Evolutionary conservation across 208 protist species (phyloP).

Genomic region (Crithidia acanthocephali): DNA sequence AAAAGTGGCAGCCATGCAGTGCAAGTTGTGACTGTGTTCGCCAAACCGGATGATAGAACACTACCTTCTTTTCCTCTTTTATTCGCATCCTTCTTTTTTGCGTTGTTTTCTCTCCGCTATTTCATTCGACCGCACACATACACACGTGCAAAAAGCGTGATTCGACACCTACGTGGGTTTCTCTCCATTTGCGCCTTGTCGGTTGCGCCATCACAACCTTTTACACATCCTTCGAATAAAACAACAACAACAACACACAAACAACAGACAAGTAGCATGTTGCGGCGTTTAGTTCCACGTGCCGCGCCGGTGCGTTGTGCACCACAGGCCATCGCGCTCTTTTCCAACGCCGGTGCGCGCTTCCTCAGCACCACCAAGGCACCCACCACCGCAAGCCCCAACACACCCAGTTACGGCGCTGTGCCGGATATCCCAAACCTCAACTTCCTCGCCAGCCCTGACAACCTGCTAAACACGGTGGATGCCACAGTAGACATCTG

Average conservation of each 20-base stretch:
- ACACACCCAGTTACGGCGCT: constrained; percentile 2
- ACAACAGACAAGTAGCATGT: too few species aligned
- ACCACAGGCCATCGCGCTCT: background rate
- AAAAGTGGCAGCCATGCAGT: too few species aligned
- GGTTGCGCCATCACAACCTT: background rate
- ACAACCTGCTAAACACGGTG: constrained; percentile 67
- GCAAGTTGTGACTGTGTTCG: too few species aligned
- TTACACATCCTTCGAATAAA: too few species aligned
- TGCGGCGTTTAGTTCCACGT: constrained; percentile 5
- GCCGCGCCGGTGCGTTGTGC: background rate
- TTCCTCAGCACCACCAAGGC: constrained; percentile 17
- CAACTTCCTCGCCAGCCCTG: constrained; percentile 71
- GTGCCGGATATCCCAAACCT: constrained; percentile 73
- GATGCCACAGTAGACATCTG: constrained; percentile 79
- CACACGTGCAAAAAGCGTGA: background rate
- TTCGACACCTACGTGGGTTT: background rate
- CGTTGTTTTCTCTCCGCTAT: background rate
- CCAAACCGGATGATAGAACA: too few species aligned
- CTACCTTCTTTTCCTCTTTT: too few species aligned
- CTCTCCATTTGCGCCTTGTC: background rate
- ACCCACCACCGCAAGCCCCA: background rate
- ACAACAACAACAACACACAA: too few species aligned
- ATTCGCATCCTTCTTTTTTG: background rate
- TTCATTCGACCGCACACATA: constrained; percentile 1
- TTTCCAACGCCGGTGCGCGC: background rate